Evolutionary conservation across 2,329 filamentous ascomycete genomes (phyloP).

Genomic region (Endoconidiophora polonica): DNA sequence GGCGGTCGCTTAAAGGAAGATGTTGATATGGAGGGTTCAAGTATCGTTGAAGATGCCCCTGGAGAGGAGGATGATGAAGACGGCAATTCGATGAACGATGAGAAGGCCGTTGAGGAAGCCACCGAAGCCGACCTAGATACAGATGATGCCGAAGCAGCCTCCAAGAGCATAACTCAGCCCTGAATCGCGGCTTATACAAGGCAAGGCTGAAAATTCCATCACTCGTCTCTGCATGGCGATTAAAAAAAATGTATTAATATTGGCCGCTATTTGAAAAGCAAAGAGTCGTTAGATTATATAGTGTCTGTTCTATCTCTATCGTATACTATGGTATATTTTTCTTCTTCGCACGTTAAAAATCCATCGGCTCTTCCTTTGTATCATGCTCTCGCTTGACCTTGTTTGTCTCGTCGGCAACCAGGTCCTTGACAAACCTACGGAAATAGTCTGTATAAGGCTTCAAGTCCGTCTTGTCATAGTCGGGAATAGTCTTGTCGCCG

Average conservation of each 20-base stretch:
- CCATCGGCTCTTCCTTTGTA: conserved; percentile 29
- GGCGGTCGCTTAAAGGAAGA: conserved; percentile 47
- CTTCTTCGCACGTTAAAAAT: conserved; percentile 26
- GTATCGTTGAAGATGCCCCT: conserved; percentile 16
- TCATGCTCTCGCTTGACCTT: conserved; percentile 40
- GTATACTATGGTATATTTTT: not conserved
- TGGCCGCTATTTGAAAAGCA: not conserved
- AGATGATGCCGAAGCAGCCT: not conserved
- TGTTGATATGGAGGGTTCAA: conserved; percentile 11
- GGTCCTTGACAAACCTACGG: conserved; percentile 55
- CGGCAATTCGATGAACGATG: conserved; percentile 5
- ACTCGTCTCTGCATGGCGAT: not conserved
- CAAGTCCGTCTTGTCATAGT: conserved; percentile 95
- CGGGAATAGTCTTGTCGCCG: conserved; percentile 34
- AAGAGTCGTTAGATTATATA: conserved; percentile 5
- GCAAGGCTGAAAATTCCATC: not conserved
- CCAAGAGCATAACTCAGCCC: not conserved
- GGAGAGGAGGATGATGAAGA: conserved; percentile 17
- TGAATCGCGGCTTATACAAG: not conserved
- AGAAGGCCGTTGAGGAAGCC: conserved; percentile 8
- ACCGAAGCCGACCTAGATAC: conserved; percentile 8
- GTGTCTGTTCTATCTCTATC: conserved; percentile 1
- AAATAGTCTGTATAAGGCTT: conserved; percentile 90
- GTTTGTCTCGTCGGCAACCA: conserved; percentile 60
- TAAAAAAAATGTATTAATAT: not conserved